Base-by-base conservation (phyloP, 495 filamentous ascomycete genomes). In the Thermothielavioides terrestris region DNA sequence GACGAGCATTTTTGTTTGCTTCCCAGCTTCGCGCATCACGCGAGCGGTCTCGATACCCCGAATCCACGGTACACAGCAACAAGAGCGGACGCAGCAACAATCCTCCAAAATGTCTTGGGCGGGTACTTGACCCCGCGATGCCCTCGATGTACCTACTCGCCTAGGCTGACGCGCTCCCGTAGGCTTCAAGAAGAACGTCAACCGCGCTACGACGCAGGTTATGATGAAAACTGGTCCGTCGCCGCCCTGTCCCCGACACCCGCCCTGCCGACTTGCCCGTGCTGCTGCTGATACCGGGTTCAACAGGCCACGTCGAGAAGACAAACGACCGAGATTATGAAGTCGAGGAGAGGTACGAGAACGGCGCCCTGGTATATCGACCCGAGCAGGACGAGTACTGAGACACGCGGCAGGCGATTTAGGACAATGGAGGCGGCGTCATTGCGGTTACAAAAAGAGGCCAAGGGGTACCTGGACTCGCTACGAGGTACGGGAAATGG, bases 171-270 rank as follows among this genome's bases (percentile, higher is more conserved):
- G 25, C 10, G 4, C 35, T 23, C 23, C 49, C 56, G 32, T 59
- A 94, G 92, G 92, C 46, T 96, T 98, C 72, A 97, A 96, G 78
- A 97, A 96, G 67, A 94, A 91, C 78, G 89, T 95, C 75, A 92
- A 92, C 74, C 88, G 92, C 68, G 91, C 92, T 52, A 95, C 90
- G 68, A 96, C 94, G 66, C 91, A 95, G 83, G 91, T 96, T 47
- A 96, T 98, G 89, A 97, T 98, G 92, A 98, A 96, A 77, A 90
- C 92, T 17, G 88, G 84, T 88, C 17, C 45, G 59, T 55, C 7
- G 14, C 11, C 26, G 20, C 18, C 20, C 10, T 15, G 9, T 10
- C 4, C 23, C 7, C 27, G n/a, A 14, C 14, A 23, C 18, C 22
- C 18, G 25, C 22, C n/a, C n/a, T n/a, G 1, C 12, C 4, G n/a